These are phyloP conservation scores for Pseudozyma pruni DNA, from an alignment of 1,284 basidiomycete genomes.

Conservation along the genomic window DNA sequence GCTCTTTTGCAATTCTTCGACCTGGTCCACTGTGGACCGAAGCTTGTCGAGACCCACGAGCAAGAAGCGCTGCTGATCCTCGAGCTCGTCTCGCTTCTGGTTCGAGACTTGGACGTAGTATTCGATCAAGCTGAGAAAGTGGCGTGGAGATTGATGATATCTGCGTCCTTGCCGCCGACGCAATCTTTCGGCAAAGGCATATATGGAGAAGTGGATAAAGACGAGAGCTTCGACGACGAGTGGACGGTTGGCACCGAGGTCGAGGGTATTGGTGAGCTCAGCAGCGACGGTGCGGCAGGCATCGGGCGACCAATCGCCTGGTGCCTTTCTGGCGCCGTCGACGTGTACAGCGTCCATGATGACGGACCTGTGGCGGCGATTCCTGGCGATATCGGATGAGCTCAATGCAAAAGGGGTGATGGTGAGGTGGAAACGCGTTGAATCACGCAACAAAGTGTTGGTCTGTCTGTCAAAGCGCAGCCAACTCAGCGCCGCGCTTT, in stretches of 20 bases:
- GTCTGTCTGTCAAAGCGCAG: constrained; percentile 13
- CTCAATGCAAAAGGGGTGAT: background rate
- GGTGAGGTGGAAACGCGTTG: background rate
- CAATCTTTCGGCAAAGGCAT: constrained; percentile 87
- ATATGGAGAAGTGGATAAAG: constrained; percentile 88
- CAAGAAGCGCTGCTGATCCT: constrained; percentile 98
- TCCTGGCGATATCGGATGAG: no score
- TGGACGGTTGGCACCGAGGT: constrained; percentile 59
- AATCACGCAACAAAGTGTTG: constrained; percentile 13
- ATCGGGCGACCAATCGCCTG: constrained; percentile 66
- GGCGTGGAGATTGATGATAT: constrained; percentile 96
- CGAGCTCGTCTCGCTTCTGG: constrained; percentile 97
- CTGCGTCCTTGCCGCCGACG: constrained; percentile 90
- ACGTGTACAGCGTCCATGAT: constrained; percentile 48
- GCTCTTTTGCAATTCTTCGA: constrained; percentile 84
- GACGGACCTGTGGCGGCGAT: constrained; percentile 6
- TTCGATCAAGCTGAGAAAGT: constrained; percentile 98
- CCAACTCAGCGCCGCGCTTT: constrained; percentile 8
- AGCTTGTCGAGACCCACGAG: constrained; percentile 98
- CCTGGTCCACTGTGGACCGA: constrained; percentile 86
- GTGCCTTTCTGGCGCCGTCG: constrained; percentile 51
- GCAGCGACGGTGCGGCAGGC: constrained; percentile 65
- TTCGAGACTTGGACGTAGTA: constrained; percentile 96
- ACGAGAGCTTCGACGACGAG: constrained; percentile 90
- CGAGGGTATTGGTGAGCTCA: constrained; percentile 62